A percentile compares a stretch with the other conserved stretches of the same genome.
Conservation (phyloP, 2,329 filamentous ascomycete species). For the Aplosporella prunicola region DNA sequence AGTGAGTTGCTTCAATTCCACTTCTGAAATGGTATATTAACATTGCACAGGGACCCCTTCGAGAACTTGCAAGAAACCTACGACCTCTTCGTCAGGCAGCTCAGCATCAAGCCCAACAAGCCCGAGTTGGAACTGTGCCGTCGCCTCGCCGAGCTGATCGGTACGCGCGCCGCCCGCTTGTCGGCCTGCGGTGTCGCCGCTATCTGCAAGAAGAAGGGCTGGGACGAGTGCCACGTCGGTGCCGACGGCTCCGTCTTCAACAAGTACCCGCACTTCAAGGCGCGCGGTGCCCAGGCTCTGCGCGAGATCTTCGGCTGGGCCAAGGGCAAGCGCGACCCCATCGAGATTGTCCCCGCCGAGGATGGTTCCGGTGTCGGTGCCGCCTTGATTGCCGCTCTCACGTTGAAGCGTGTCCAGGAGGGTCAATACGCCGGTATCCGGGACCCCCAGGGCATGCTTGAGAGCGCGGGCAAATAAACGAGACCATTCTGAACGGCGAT, state of each 20-base stretch:
- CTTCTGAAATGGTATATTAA: background rate
- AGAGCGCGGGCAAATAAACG: constrained; percentile 11
- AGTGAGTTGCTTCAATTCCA: constrained; percentile 36
- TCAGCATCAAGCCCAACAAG: constrained; percentile 60
- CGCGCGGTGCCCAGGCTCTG: constrained; percentile 76
- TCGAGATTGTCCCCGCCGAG: constrained; percentile 82
- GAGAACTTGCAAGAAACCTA: constrained; percentile 88
- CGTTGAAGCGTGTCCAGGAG: constrained; percentile 51
- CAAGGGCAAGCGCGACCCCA: constrained; percentile 56
- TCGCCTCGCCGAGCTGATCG: constrained; percentile 84
- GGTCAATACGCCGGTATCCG: constrained; percentile 51
- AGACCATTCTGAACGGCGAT: too few relatives aligned
- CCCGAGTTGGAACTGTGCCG: constrained; percentile 84
- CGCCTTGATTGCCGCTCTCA: constrained; percentile 75
- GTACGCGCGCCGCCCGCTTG: constrained; percentile 84
- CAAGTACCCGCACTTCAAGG: constrained; percentile 98
- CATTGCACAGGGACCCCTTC: constrained; percentile 63
- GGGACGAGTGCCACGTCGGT: constrained; percentile 81
- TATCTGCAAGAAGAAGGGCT: constrained; percentile 93
- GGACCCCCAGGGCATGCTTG: constrained; percentile 38
- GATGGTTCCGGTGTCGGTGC: constrained; percentile 97
- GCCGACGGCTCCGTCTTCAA: constrained; percentile 97
- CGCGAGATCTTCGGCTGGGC: constrained; percentile 95
- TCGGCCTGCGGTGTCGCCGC: constrained; percentile 92
- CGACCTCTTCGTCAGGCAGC: constrained; percentile 69